Base-by-base conservation (phyloP, 768 basidiomycete species). In the Boletellus ananas region DNA sequence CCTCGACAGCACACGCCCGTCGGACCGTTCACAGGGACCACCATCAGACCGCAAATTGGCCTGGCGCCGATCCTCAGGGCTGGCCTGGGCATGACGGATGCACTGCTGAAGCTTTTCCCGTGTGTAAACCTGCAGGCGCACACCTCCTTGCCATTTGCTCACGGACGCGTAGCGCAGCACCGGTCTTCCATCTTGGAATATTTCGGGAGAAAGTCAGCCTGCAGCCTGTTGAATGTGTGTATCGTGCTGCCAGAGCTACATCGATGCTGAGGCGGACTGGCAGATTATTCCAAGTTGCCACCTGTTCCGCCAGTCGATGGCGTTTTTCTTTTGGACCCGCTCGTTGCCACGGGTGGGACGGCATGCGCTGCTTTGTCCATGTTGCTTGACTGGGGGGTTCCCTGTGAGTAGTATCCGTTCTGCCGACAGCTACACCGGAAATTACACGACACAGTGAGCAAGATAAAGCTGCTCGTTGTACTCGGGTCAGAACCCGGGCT, bases 341-440 rank as follows among this genome's bases (percentile, higher is more conserved):
- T 97, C 29, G 85, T 97, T 59, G 95, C 95, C 0, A 97, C 95
- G 3, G 95, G 94, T 45, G 90, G 92, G 11, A 97, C 95, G 4
- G 92, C 90, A 3, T 78, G 79, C 54, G 94, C 95, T 16, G 94
- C 94, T 9, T 66, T 97, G 48, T 62, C 78, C 44, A 97, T 96
- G 91, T 77, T 95, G 45, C 59, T 76, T 2, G 91, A 91, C 47
- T 91, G 89, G 90, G 89, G 90, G 25, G 76, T 90, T 58, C 74
- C 84, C 14, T 51, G 90, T 88, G 57, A 55, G 78, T 62, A 37
- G 33, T 33, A 23, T 12, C 39, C 27, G 12, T 37, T 33, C 25
- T 14, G 13, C 29, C 20, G 4, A 17, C 34, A 14, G 35, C 29
- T 13, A 47, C 14, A 43, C 29, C 13, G 5, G 4, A n/a, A 21